These are phyloP conservation scores for Diaporthe ilicicola DNA, from an alignment of 2,329 filamentous ascomycete species.

Conservation along the genomic window DNA sequence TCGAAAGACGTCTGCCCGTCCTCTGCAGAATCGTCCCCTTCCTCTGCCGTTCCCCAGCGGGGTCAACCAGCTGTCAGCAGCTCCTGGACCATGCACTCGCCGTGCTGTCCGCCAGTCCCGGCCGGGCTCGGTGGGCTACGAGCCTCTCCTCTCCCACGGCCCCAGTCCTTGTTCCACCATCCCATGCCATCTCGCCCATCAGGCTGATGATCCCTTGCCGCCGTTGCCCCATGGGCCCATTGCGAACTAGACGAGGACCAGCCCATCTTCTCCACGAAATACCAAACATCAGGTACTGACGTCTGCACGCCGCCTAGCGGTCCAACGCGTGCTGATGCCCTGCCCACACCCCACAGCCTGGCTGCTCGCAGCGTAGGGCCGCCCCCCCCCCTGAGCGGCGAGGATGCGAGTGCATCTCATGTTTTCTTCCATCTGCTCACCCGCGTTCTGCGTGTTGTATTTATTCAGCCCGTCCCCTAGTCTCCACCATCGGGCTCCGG, in stretches of 20 bases:
- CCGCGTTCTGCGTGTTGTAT: slow-evolving; percentile 14
- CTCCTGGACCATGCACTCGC: not conserved
- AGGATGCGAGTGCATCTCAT: slow-evolving; percentile 27
- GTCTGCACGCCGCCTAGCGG: slow-evolving; percentile 22
- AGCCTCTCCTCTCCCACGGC: not conserved
- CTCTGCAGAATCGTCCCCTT: slow-evolving; percentile 15
- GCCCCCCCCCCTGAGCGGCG: slow-evolving; percentile 8
- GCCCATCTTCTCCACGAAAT: slow-evolving; percentile 19
- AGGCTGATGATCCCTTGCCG: slow-evolving; percentile 10
- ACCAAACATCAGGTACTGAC: slow-evolving; percentile 16
- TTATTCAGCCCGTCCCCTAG: slow-evolving; percentile 21
- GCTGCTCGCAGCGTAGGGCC: slow-evolving; percentile 1
- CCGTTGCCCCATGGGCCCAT: slow-evolving; percentile 13
- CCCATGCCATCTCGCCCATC: slow-evolving; percentile 1
- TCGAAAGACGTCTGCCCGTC: slow-evolving; percentile 29
- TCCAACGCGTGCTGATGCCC: slow-evolving; percentile 1
- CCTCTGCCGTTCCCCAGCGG: slow-evolving; percentile 30
- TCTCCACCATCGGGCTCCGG: slow-evolving; percentile 19
- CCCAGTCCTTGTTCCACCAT: not conserved
- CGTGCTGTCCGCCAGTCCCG: not conserved
- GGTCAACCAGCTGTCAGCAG: slow-evolving; percentile 24
- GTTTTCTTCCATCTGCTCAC: slow-evolving; percentile 25
- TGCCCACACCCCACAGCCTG: slow-evolving; percentile 22
- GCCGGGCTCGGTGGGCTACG: not conserved
- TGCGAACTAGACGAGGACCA: slow-evolving; percentile 10